Evolutionary conservation across 2,329 filamentous ascomycete genomes (phyloP).

Genomic region (Pseudonectria buxi): DNA sequence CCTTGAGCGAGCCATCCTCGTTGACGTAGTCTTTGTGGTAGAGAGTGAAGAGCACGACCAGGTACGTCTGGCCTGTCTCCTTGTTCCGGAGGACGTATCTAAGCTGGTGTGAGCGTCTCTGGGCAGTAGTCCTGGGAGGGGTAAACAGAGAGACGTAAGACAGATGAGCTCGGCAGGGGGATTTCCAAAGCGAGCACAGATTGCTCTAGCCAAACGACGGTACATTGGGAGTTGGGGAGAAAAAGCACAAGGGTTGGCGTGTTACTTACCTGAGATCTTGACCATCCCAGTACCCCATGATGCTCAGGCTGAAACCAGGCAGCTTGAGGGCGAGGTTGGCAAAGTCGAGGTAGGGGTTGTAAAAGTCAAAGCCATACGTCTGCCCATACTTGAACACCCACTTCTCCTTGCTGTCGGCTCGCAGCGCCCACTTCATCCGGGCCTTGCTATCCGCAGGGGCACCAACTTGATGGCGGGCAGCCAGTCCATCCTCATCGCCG

Average conservation of each 20-base stretch:
- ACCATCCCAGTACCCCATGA: constrained; percentile 75
- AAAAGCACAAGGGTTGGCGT: constrained; percentile 6
- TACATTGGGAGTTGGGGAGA: neutral
- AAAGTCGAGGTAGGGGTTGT: constrained; percentile 89
- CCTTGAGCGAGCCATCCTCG: constrained; percentile 50
- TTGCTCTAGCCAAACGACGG: no score
- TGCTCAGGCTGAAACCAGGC: constrained; percentile 65
- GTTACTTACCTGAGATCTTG: constrained; percentile 62
- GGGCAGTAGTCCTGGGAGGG: constrained; percentile 20
- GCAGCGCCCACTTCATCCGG: constrained; percentile 54
- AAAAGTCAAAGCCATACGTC: constrained; percentile 61
- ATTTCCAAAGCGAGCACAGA: neutral
- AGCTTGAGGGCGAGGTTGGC: constrained; percentile 61
- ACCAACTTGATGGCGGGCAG: constrained; percentile 37
- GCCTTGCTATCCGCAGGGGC: constrained; percentile 47
- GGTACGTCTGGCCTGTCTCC: constrained; percentile 64
- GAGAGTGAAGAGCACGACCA: constrained; percentile 75
- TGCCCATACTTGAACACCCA: constrained; percentile 50
- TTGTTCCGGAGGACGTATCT: constrained; percentile 89
- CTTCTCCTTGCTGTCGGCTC: constrained; percentile 38
- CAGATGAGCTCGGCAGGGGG: constrained; percentile 14
- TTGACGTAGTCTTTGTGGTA: constrained; percentile 61
- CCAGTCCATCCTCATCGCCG: constrained; percentile 49
- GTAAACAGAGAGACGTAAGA: constrained; percentile 17
- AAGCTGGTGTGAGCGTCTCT: constrained; percentile 69